Evolutionary conservation across 2,329 filamentous ascomycete genomes (phyloP).

Genomic region (Aspergillus calidoustus): DNA sequence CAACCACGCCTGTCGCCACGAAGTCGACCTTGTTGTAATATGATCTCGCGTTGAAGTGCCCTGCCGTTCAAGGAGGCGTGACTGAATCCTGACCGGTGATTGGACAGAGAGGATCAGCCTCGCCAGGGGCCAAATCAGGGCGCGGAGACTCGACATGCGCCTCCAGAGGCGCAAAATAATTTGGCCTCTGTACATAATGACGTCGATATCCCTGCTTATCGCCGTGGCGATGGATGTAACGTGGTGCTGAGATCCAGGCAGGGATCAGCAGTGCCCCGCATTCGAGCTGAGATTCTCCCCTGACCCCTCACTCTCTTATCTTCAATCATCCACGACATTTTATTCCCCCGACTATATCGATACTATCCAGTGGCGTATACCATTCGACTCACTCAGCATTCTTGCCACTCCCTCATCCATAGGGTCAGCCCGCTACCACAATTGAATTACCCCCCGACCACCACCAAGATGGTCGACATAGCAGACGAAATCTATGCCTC

Average conservation of each 20-base stretch:
- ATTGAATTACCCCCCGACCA: neutral
- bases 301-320: neutral
- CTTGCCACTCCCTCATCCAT: neutral
- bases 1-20: no score
- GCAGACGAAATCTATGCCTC: neutral
- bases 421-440: neutral
- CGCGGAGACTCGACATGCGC: neutral
- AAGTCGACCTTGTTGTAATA: no score
- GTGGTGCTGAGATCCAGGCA: neutral
- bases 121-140: neutral
- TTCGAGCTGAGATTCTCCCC: neutral
- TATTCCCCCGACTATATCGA: no score
- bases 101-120: neutral
- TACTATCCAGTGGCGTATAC: no score
- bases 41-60: no score
- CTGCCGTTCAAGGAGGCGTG: neutral
- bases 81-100: neutral
- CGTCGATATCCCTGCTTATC: neutral
- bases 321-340: neutral
- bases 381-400: neutral
- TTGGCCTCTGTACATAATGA: neutral
- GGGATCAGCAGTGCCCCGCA: neutral
- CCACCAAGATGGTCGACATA: neutral
- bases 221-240: neutral
- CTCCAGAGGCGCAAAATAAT: neutral